Percentiles rank a stretch among this genome's conserved stretches.
phyloP scores from a whole-genome alignment of 192 early-diverging fungal genomes.

The Gryganskiella cystojenkinii region DNA sequence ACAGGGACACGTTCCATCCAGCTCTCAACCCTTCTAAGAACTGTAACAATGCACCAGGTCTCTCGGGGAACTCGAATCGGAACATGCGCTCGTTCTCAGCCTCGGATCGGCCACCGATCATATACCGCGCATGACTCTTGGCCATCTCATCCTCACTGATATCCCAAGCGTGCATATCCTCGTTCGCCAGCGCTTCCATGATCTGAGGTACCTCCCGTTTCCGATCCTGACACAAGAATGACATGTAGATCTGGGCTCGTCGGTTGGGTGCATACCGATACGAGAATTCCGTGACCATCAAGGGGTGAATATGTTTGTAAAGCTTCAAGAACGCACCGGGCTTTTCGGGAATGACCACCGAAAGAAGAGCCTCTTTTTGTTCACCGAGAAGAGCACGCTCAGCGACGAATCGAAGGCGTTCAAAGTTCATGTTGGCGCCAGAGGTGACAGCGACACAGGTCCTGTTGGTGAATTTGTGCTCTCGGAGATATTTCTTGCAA shows the following conservation, averaged over 20 bases:
- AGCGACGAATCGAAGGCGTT: slow-evolving; percentile 95
- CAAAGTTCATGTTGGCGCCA: slow-evolving; percentile 99
- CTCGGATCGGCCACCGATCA: slow-evolving; percentile 86
- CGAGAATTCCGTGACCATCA: slow-evolving; percentile 92
- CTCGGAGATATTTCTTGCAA: slow-evolving; percentile 80
- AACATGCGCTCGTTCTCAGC: slow-evolving; percentile 90
- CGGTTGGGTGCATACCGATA: slow-evolving; percentile 63
- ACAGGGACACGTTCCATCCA: slow-evolving; percentile 86
- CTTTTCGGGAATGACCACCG: slow-evolving; percentile 91
- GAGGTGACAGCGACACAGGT: slow-evolving; percentile 84
- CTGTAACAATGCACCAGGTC: slow-evolving; percentile 90
- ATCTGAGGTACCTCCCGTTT: slow-evolving; percentile 76
- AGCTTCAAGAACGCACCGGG: slow-evolving; percentile 81
- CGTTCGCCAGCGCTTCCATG: slow-evolving; percentile 63
- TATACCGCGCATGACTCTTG: slow-evolving; percentile 95
- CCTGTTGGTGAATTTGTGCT: slow-evolving; percentile 60
- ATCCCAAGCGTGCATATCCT: slow-evolving; percentile 82
- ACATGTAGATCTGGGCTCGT: slow-evolving; percentile 90
- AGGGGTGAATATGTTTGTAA: slow-evolving; percentile 85
- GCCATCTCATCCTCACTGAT: slow-evolving; percentile 94
- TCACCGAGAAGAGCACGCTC: slow-evolving; percentile 97
- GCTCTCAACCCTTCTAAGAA: slow-evolving; percentile 80
- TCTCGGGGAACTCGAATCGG: slow-evolving; percentile 96
- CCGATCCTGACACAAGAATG: slow-evolving; percentile 83
- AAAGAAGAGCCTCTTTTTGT: slow-evolving; percentile 88